Evolutionary conservation across 2,329 filamentous ascomycete genomes (phyloP).

Genomic region (Stemphylium vesicarium): DNA sequence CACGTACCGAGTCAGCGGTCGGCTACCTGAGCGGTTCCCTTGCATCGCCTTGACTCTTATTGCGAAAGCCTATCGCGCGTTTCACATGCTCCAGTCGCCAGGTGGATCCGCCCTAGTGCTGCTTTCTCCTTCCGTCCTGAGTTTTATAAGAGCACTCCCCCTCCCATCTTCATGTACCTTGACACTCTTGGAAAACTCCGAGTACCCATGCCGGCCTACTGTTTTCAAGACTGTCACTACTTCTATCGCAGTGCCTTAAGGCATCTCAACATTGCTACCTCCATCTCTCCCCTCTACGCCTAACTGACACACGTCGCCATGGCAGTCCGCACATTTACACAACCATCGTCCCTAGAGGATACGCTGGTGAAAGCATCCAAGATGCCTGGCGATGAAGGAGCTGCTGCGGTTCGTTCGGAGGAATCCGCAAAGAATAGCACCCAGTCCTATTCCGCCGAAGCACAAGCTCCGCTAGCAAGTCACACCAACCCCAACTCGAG

Average conservation of each 20-base stretch:
- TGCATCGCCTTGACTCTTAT: slow-evolving; percentile 37
- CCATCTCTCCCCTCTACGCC: slow-evolving; percentile 76
- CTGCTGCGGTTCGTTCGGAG: slow-evolving; percentile 51
- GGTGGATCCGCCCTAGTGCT: slow-evolving; percentile 25
- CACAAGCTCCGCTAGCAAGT: slow-evolving; percentile 54
- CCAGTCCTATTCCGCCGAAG: slow-evolving; percentile 56
- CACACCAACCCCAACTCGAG: slow-evolving; percentile 62
- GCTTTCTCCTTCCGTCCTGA: slow-evolving; percentile 44
- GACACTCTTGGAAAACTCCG: slow-evolving; percentile 24
- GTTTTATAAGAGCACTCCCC: slow-evolving; percentile 38
- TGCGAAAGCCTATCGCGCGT: slow-evolving; percentile 35
- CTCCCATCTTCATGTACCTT: slow-evolving; percentile 16
- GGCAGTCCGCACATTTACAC: slow-evolving; percentile 73
- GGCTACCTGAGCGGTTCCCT: slow-evolving; percentile 29
- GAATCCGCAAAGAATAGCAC: slow-evolving; percentile 62
- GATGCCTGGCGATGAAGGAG: slow-evolving; percentile 47
- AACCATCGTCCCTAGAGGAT: slow-evolving; percentile 75
- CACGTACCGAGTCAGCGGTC: slow-evolving; percentile 43
- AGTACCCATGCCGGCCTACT: slow-evolving; percentile 75
- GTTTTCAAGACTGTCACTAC: slow-evolving; percentile 86
- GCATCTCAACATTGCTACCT: slow-evolving; percentile 81
- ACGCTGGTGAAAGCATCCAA: slow-evolving; percentile 60
- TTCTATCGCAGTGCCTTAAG: slow-evolving; percentile 90
- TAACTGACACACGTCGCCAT: slow-evolving; percentile 63
- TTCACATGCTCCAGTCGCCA: slow-evolving; percentile 43